Conservation (phyloP, 2,329 filamentous ascomycete genomes). For the Fusarium zealandicum region DNA sequence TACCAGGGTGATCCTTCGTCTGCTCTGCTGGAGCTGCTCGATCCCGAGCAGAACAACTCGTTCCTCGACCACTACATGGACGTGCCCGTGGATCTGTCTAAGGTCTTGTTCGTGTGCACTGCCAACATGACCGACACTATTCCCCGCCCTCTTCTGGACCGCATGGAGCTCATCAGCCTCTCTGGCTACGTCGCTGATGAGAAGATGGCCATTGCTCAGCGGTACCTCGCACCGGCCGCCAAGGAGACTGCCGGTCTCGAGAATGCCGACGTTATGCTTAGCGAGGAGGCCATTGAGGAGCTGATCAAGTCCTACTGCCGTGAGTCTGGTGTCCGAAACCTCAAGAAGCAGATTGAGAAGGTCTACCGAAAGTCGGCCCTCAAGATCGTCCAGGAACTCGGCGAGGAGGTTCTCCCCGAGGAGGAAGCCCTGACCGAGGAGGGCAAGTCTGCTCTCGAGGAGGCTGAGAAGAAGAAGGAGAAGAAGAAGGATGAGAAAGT, state of each 20-base stretch:
- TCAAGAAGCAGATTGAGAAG: conserved; percentile 99
- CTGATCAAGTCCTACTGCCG: conserved; percentile 98
- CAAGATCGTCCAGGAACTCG: conserved; percentile 95
- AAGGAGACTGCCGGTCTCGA: conserved; percentile 92
- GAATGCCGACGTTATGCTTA: conserved; percentile 86
- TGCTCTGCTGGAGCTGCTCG: conserved; percentile 88
- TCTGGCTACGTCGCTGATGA: conserved; percentile 97
- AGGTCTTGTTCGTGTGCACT: conserved; percentile 97
- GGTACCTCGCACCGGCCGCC: conserved; percentile 91
- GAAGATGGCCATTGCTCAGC: conserved; percentile 97
- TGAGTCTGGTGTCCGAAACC: conserved; percentile 93
- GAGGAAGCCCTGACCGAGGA: conserved; percentile 84
- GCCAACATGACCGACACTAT: conserved; percentile 99
- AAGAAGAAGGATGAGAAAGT: conserved; percentile 72
- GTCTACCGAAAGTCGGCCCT: conserved; percentile 96
- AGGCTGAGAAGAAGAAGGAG: conserved; percentile 72
- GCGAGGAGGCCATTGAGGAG: conserved; percentile 88
- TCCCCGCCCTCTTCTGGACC: conserved; percentile 87
- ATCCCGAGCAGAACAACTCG: conserved; percentile 96
- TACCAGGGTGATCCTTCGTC: conserved; percentile 97
- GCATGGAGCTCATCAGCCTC: conserved; percentile 97
- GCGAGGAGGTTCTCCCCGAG: conserved; percentile 82
- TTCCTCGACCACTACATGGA: conserved; percentile 99
- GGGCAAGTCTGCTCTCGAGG: conserved; percentile 78
- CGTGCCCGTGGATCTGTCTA: conserved; percentile 94